These are phyloP conservation scores for Paraleonurus japonicus DNA, from an alignment of 257 asterid species.

Conservation along the genomic window DNA sequence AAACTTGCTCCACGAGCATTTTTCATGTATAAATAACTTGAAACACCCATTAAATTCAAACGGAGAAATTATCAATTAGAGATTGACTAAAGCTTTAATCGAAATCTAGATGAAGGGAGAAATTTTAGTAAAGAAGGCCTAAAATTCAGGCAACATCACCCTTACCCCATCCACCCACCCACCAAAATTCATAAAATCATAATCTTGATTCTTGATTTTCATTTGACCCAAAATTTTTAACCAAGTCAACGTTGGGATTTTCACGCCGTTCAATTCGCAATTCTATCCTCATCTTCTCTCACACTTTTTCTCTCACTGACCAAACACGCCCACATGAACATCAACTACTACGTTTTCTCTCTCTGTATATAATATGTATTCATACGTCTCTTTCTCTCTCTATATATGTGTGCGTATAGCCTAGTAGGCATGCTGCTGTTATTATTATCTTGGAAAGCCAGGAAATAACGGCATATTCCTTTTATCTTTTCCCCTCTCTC, in stretches of 20 bases:
- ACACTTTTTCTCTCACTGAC: not conserved
- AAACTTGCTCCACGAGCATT: no score
- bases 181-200: not conserved
- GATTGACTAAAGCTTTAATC: no score
- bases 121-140: not conserved
- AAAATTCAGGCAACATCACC: constrained; percentile 18
- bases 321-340: constrained; percentile 22
- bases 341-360: constrained; percentile 3
- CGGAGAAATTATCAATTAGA: no score
- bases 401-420: not conserved
- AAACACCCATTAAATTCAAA: no score
- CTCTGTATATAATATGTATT: not conserved
- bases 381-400: constrained; percentile 16
- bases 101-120: no score
- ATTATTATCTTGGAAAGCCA: constrained; percentile 34
- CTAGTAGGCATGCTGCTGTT: constrained; percentile 22
- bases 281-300: constrained; percentile 9
- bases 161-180: not conserved
- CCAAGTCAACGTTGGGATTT: constrained; percentile 39
- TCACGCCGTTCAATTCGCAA: constrained; percentile 31
- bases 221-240: constrained; percentile 10
- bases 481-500: constrained; percentile 16
- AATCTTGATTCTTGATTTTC: constrained; percentile 11
- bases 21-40: no score
- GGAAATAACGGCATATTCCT: constrained; percentile 43